Conservation (phyloP, 2,329 filamentous ascomycete genomes). For the Lecanicillium sp. region DNA sequence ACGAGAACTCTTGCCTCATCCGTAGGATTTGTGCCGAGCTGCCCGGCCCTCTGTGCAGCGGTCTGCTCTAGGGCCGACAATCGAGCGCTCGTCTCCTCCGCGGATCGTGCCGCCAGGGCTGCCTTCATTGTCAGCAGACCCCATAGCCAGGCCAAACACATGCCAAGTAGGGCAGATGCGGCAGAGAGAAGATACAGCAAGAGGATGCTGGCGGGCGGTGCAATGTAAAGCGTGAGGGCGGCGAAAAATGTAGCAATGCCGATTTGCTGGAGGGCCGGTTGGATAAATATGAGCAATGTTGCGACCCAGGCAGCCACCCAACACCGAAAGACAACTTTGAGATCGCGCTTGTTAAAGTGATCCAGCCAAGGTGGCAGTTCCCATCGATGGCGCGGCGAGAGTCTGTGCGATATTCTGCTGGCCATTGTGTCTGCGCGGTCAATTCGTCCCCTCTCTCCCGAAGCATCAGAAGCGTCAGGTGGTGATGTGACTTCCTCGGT, state of each 20-base stretch:
- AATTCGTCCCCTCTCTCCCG: too few relatives aligned
- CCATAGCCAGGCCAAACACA: conserved; percentile 44
- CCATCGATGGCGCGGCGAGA: too few relatives aligned
- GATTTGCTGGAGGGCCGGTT: conserved; percentile 32
- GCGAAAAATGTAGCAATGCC: conserved; percentile 41
- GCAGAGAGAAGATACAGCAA: conserved; percentile 39
- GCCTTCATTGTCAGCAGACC: conserved; percentile 44
- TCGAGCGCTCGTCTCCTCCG: conserved; percentile 28
- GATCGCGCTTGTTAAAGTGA: conserved; percentile 40
- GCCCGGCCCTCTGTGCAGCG: conserved; percentile 27
- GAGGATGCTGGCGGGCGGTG: conserved; percentile 39
- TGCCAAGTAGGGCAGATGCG: conserved; percentile 37
- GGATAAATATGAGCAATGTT: conserved; percentile 39
- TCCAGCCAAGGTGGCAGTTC: conserved; percentile 27
- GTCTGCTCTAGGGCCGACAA: conserved; percentile 29
- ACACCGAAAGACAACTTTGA: conserved; percentile 42
- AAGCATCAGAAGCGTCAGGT: too few relatives aligned
- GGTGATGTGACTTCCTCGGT: too few relatives aligned
- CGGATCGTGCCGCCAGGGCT: conserved; percentile 36
- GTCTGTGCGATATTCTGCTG: too few relatives aligned
- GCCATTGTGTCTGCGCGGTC: too few relatives aligned
- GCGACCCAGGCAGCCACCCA: conserved; percentile 40
- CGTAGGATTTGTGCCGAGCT: conserved; percentile 17
- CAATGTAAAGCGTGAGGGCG: conserved; percentile 35
- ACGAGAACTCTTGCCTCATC: conserved; percentile 31